Base-by-base conservation (phyloP, 192 early-diverging fungal genomes). In the Podila epigama region DNA sequence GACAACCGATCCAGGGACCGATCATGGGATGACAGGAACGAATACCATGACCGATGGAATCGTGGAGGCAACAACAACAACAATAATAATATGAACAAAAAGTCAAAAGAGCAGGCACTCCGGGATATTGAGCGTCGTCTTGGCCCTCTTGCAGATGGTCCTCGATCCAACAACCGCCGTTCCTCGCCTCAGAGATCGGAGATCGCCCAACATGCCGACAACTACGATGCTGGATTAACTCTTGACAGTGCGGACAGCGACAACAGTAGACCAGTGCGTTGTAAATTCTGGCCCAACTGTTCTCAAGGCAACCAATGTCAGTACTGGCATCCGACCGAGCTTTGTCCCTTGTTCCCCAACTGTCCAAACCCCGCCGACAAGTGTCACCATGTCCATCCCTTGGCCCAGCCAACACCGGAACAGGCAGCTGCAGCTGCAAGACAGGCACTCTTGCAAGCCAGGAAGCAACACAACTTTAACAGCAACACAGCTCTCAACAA, bases 221-320 rank as follows among this genome's bases (percentile, higher is more conserved):
- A 48, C 2, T 15, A 31, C 8, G 29, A 54, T n/a, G n/a, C n/a
- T n/a, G n/a, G n/a, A n/a, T n/a, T n/a, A n/a, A n/a, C n/a, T n/a
- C n/a, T n/a, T n/a, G n/a, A n/a, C n/a, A n/a, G n/a, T n/a, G n/a
- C n/a, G 25, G 52, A 54, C 18, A 33, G 11, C 11, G 52, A 54
- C 9, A 28, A 32, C 16, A 25, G 22, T 5, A 54, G 25, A 15
- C 25, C 52, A 54, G 29, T 63, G 15, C 65, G 81, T 0, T 82
- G 81, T 61, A 60, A 67, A 9, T 73, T 75, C 61, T 82, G 81
- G 81, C 81, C 81, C 36, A 82, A 75, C 56, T 82, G 81, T 32
- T 7, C 68, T 22, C 69, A 79, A 27, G 77, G 70, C 22, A 53
- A 68, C 5, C 11, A 41, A 16, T 82, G 81, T 32, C 77, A 63